Base-by-base conservation (phyloP, 306 rosid species). In the Trichosanthes truncata region DNA sequence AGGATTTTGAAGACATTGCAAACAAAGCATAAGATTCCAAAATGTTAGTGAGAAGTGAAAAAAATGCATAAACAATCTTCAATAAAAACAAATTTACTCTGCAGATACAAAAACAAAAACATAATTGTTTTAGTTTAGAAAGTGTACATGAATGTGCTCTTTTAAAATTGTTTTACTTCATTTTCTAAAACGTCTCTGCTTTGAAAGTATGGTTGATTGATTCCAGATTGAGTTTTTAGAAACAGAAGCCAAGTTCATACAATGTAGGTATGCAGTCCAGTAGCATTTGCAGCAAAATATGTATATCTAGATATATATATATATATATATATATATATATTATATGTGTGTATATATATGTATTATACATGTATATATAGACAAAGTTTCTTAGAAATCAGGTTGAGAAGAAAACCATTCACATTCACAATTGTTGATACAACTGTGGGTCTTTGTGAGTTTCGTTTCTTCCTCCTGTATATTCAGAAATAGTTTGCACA, bases 351-450 rank as follows among this genome's bases (percentile, higher is more conserved):
- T 4, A 15, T 11, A 29, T 26, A 12, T 13, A 57, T 57, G 15
- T 20, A 56, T 56, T 60, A n/a, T 38, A 36, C 15, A 9, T 66
- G 8, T 45, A 41, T 21, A 25, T 49, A 49, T 18, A 51, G 43
- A 17, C 62, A 31, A 48, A 73, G 5, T 33, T 49, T 51, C 26
- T 51, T 29, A 20, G 18, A 31, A 46, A 51, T 29, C 78, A 74
- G 17, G 23, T 74, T 17, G 29, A 74, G 20, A 8, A 29, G 29
- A 74, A 14, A 3, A 51, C 23, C 57, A 29, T 49, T 46, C 41
- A 43, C 43, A 48, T 33, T 88, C 78, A 94, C 52, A 90, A 89
- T 87, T 89, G 92, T 83, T 92, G 98, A 84, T 94, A 81, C 57
- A 94, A 96, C 89, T 41, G 80, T 11, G 87, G 84, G 36, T 86